These are phyloP conservation scores for Acrodontium crateriforme DNA, from an alignment of 2,329 filamentous ascomycete species.

Conservation along the genomic window DNA sequence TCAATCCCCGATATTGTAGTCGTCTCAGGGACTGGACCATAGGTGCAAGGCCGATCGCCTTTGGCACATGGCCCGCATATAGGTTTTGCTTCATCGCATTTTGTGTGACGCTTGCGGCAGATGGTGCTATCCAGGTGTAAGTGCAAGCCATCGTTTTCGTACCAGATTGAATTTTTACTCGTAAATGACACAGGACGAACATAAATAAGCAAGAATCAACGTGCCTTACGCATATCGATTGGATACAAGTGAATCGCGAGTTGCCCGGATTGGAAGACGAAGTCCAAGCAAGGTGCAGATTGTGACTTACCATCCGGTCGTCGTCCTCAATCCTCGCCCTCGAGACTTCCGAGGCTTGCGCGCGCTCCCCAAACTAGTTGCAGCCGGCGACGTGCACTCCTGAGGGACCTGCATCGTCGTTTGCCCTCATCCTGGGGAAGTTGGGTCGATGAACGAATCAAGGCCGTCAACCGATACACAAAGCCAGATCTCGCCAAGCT, in stretches of 20 bases:
- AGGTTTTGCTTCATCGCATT: slow-evolving; percentile 37
- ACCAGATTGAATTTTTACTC: too few species aligned
- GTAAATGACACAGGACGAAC: too few species aligned
- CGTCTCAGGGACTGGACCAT: too few species aligned
- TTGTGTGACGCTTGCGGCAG: slow-evolving; percentile 31
- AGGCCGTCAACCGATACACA: neutral
- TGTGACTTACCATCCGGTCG: slow-evolving; percentile 12
- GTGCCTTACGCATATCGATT: too few species aligned
- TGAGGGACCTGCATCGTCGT: neutral
- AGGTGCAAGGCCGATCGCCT: slow-evolving; percentile 29
- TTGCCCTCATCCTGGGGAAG: neutral
- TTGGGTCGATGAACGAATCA: neutral
- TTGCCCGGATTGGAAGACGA: too few species aligned
- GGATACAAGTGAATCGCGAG: too few species aligned
- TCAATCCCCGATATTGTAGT: too few species aligned
- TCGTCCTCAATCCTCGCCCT: slow-evolving; percentile 16
- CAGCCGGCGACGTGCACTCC: slow-evolving; percentile 1
- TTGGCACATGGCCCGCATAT: slow-evolving; percentile 32
- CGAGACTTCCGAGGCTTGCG: slow-evolving; percentile 18
- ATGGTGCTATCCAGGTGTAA: slow-evolving; percentile 15
- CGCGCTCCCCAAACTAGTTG: slow-evolving; percentile 1
- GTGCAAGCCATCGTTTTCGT: too few species aligned
- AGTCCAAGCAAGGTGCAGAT: too few species aligned
- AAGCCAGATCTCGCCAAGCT: neutral
- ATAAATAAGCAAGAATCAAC: too few species aligned